Base-by-base conservation (phyloP, 805 yeast genomes). In the Metschnikowia picachoensis region DNA sequence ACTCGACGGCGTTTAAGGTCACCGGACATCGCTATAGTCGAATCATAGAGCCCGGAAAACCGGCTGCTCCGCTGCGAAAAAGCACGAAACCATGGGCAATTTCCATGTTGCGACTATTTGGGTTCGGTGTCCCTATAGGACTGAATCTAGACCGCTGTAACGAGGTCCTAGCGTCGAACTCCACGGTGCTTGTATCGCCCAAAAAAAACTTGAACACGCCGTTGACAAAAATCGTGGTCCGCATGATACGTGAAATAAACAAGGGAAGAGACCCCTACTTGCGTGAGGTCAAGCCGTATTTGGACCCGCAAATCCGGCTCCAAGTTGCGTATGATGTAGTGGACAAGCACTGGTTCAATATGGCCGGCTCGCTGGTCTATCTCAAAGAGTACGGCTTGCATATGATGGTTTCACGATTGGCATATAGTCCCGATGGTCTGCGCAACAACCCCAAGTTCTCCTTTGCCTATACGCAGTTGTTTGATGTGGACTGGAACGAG, bases 351-450 rank as follows among this genome's bases (percentile, higher is more conserved):
- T 60, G 63, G 63, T 57, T 56, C 44, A 37, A 55, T 31, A 46
- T 59, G 51, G 49, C 57, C n/a, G 59, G 62, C 16, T 55, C 61
- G 3, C 50, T 58, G 3, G 61, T 57, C 12, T 60, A 55, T 56
- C 51, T 60, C 14, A 51, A 57, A 17, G 53, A 60, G 9, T 50
- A 53, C 30, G 50, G 53, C 10, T 47, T 55, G 4, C 64, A 60
- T 37, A 41, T 49, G 37, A 48, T 60, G 55, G 60, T 59, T 2
- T 52, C 59, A 3, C 47, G 64, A 11, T 44, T 60, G 17, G 36
- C 58, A 14, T 58, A 50, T 38, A 37, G 54, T 13, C 54, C 58
- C 4, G 28, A 39, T 9, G 55, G 59, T 1, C 49, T 45, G 34
- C 50, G 59, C 7, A 50, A 54, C 17, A 50, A 47, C 30, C 50